These are phyloP conservation scores for Venturia carpophila DNA, from an alignment of 2,329 filamentous ascomycete species.

Conservation along the genomic window DNA sequence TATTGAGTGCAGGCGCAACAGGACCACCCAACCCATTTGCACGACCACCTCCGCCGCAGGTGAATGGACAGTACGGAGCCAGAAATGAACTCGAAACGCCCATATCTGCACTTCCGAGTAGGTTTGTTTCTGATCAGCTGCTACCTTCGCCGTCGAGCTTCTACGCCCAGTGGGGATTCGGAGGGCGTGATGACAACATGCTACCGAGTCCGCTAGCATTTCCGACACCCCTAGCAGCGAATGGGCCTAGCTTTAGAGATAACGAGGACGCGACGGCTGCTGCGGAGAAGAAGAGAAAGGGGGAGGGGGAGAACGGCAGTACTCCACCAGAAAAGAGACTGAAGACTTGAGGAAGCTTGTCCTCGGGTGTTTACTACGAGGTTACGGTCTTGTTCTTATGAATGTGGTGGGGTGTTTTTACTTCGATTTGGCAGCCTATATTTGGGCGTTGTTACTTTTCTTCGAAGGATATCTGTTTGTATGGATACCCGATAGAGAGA, in stretches of 20 bases:
- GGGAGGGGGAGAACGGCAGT: slow-evolving; percentile 29
- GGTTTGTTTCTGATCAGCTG: slow-evolving; percentile 81
- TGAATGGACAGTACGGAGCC: slow-evolving; percentile 34
- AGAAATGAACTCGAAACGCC: slow-evolving; percentile 58
- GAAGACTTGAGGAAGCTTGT: slow-evolving; percentile 26
- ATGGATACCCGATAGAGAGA: slow-evolving; percentile 14
- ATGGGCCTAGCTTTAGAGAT: slow-evolving; percentile 37
- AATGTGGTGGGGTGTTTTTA: neutral
- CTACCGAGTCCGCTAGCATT: slow-evolving; percentile 89
- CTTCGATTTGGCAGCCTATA: neutral
- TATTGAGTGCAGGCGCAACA: slow-evolving; percentile 82
- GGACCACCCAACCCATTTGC: slow-evolving; percentile 96
- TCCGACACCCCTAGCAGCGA: slow-evolving; percentile 61
- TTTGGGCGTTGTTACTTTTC: neutral
- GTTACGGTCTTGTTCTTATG: slow-evolving; percentile 2
- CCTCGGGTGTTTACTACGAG: neutral
- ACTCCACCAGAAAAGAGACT: slow-evolving; percentile 26
- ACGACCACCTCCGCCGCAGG: slow-evolving; percentile 65
- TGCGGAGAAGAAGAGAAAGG: slow-evolving; percentile 35
- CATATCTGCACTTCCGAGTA: slow-evolving; percentile 85
- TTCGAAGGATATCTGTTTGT: slow-evolving; percentile 3
- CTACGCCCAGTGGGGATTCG: slow-evolving; percentile 84
- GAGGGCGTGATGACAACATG: slow-evolving; percentile 58
- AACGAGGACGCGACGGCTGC: slow-evolving; percentile 33
- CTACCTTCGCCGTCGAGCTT: slow-evolving; percentile 87